A percentile compares a stretch with the other conserved stretches of the same genome.
These are phyloP conservation scores for Umbelopsis sp. DNA, from an alignment of 192 early-diverging fungal genomes.

Conservation along the genomic window DNA sequence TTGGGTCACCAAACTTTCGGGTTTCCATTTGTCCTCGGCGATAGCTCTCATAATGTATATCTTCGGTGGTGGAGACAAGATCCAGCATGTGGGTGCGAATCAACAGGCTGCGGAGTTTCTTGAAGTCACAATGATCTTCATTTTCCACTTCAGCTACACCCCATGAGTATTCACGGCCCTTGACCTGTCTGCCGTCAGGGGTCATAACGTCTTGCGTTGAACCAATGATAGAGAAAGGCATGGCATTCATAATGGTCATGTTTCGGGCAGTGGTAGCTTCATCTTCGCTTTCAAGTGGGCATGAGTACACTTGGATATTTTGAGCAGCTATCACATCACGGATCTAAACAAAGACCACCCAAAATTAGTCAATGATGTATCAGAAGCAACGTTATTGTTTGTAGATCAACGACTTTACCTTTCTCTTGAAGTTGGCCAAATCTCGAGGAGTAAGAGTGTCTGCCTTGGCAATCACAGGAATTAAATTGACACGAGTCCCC, in stretches of 20 bases:
- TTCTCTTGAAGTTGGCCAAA: slow-evolving; percentile 84
- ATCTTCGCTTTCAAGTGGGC: slow-evolving; percentile 78
- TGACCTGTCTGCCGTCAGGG: slow-evolving; percentile 84
- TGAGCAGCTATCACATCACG: slow-evolving; percentile 81
- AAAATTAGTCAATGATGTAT: slow-evolving; percentile 32
- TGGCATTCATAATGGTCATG: slow-evolving; percentile 85
- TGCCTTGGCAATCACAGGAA: slow-evolving; percentile 92
- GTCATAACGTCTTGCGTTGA: slow-evolving; percentile 84
- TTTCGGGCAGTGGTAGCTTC: slow-evolving; percentile 80
- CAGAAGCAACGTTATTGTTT: not conserved
- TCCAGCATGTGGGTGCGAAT: slow-evolving; percentile 97
- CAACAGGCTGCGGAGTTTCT: slow-evolving; percentile 87
- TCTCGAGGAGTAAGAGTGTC: slow-evolving; percentile 89
- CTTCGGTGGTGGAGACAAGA: slow-evolving; percentile 92
- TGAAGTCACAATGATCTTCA: slow-evolving; percentile 95
- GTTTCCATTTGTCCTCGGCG: slow-evolving; percentile 88
- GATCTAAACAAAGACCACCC: slow-evolving; percentile 46
- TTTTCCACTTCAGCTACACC: slow-evolving; percentile 97
- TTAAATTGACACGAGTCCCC: slow-evolving; percentile 88
- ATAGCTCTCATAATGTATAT: slow-evolving; percentile 95
- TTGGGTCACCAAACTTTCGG: slow-evolving; percentile 84
- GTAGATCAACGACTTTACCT: slow-evolving; percentile 46
- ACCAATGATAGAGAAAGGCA: slow-evolving; percentile 96
- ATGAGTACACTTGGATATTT: slow-evolving; percentile 85
- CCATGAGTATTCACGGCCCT: slow-evolving; percentile 92